Percentiles rank a stretch among this genome's conserved stretches.
Conservation (phyloP, 106 monocot genomes). For the Dactylorhiza incarnata region DNA sequence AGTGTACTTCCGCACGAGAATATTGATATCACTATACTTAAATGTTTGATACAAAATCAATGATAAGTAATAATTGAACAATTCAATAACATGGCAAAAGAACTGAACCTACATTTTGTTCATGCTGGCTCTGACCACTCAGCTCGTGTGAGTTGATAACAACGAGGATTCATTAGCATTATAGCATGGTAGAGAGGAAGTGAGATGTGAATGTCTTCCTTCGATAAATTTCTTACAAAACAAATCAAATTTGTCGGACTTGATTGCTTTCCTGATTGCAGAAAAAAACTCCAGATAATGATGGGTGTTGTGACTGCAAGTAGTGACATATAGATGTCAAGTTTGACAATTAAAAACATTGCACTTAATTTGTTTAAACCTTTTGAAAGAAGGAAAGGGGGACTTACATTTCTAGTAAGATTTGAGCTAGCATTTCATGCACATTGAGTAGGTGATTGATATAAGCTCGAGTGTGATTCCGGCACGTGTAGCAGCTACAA, state of each 20-base stretch:
- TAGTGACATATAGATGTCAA: not conserved
- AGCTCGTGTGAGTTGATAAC: not conserved
- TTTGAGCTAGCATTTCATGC: constrained; percentile 96
- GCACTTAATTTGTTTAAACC: not conserved
- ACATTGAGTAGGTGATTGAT: constrained; percentile 91
- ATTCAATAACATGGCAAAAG: not conserved
- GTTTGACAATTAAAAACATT: not conserved
- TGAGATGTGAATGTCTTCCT: constrained; percentile 40
- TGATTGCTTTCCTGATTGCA: constrained; percentile 67
- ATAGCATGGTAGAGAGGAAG: constrained; percentile 23
- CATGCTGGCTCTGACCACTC: not conserved
- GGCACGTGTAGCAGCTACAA: constrained; percentile 45
- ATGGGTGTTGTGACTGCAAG: constrained; percentile 90
- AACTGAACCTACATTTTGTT: not conserved
- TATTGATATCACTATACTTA: too few relatives aligned
- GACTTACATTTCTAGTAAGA: constrained; percentile 79
- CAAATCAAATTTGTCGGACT: constrained; percentile 43
- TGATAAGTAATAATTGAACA: not conserved
- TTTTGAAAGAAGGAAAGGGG: not conserved
- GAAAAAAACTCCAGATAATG: constrained; percentile 84
- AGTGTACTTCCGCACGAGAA: too few relatives aligned
- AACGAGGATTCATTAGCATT: constrained; percentile 9
- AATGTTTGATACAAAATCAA: too few relatives aligned
- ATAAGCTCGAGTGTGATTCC: constrained; percentile 86
- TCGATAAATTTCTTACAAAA: constrained; percentile 56